These are phyloP conservation scores for Polychaeton citri DNA, from an alignment of 2,329 filamentous ascomycete species.

Conservation along the genomic window DNA sequence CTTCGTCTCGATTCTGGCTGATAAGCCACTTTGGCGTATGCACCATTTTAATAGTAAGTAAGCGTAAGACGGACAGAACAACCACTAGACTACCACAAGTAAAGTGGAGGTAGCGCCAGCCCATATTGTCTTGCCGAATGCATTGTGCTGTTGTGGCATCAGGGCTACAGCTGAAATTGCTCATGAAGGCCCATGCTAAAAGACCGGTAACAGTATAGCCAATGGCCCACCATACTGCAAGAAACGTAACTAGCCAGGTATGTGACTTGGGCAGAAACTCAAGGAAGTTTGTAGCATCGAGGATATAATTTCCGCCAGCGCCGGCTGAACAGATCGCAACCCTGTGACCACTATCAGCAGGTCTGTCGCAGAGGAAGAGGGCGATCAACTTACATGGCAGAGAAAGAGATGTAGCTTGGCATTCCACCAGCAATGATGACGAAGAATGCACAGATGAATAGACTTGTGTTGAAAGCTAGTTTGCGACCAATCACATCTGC, in stretches of 20 bases:
- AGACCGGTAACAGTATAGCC: slow-evolving; percentile 14
- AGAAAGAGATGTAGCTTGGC: slow-evolving; percentile 14
- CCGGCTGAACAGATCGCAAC: slow-evolving; percentile 14
- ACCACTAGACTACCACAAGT: slow-evolving; percentile 12
- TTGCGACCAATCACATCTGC: slow-evolving; percentile 9
- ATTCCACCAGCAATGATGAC: slow-evolving; percentile 15
- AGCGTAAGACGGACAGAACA: slow-evolving; percentile 8
- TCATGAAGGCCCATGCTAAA: slow-evolving; percentile 32
- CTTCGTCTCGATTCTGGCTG: slow-evolving; percentile 13
- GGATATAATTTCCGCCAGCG: slow-evolving; percentile 16
- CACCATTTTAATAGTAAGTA: slow-evolving; percentile 10
- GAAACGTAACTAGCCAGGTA: slow-evolving; percentile 13
- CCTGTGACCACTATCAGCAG: slow-evolving; percentile 1
- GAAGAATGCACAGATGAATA: slow-evolving; percentile 13
- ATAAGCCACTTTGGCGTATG: slow-evolving; percentile 14
- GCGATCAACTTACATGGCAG: slow-evolving; percentile 3
- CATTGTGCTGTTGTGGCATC: slow-evolving; percentile 5
- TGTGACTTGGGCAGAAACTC: slow-evolving; percentile 13
- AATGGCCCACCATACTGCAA: slow-evolving; percentile 14
- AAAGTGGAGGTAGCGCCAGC: slow-evolving; percentile 16
- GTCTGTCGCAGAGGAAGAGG: background rate
- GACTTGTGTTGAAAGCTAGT: slow-evolving; percentile 12
- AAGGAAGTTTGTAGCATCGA: slow-evolving; percentile 16
- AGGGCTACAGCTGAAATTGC: slow-evolving; percentile 15
- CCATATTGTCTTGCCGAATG: slow-evolving; percentile 10